Conservation (phyloP, 108 stramenopile species). For the Cyclostephanos invisitatus region DNA sequence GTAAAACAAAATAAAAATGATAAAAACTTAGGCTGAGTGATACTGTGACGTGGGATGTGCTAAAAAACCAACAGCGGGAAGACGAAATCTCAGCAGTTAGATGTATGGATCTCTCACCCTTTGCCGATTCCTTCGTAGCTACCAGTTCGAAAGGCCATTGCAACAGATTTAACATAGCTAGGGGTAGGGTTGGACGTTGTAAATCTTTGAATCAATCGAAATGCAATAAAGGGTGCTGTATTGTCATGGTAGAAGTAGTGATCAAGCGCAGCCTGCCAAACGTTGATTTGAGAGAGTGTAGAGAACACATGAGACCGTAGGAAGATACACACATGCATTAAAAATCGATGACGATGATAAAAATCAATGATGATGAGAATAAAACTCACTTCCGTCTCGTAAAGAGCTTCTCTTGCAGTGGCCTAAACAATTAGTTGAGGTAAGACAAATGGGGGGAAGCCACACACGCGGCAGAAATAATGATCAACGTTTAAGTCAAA, state of each 20-base stretch:
- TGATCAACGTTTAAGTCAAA: neutral
- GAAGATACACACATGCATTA: no score
- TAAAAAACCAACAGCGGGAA: neutral
- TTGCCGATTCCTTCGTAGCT: constrained; percentile 40
- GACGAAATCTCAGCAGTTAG: neutral
- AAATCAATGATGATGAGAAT: neutral
- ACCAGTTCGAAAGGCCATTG: constrained; percentile 45
- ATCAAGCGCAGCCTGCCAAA: constrained; percentile 32
- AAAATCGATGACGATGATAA: no score
- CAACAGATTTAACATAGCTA: constrained; percentile 46
- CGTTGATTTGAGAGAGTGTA: neutral
- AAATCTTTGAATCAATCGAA: constrained; percentile 54
- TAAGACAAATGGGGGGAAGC: neutral
- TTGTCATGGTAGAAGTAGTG: constrained; percentile 61
- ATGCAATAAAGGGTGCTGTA: constrained; percentile 55
- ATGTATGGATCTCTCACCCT: constrained; percentile 6
- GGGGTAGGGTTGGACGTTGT: constrained; percentile 55
- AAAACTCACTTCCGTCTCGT: constrained; percentile 44
- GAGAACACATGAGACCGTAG: neutral
- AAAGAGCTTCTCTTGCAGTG: constrained; percentile 42
- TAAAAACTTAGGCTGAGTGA: neutral
- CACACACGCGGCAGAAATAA: neutral
- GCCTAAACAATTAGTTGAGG: constrained; percentile 7
- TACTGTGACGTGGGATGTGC: neutral
- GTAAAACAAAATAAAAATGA: neutral